Evolutionary conservation across 805 yeast species (phyloP), one percentile per base, ranked within the genome.

Genomic region (Kluyveromyces siamensis): DNA sequence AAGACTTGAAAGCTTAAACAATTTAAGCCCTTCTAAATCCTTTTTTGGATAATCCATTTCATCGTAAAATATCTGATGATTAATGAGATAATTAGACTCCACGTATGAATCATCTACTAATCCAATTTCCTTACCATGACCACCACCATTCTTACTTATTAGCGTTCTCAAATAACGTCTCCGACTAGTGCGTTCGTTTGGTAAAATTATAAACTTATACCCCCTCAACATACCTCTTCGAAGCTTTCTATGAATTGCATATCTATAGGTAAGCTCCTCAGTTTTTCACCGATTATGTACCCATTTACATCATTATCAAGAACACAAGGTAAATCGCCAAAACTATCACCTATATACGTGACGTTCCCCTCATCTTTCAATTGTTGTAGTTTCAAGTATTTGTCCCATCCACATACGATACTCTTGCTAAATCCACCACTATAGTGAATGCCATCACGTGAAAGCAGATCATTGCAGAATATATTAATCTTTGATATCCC

Each of bases 331-430:
- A 63, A 43, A 50, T 65, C 69, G 1, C 66, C 60, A 40, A 60
- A 63, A 46, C 69, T 65, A 43, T 65, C 69, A 11, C 69, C 69
- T 18, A 63, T 48, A 48, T 59, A 65, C 9, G 41, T 43, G 2
- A 21, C n/a, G 4, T 33, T 21, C 17, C 41, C 45, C 13, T 40
- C 37, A 21, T 51, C 27, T 27, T 54, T 7, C 2, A 55, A 44
- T 8, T 42, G 36, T 27, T 54, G 53, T 30, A 62, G 36, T 2
- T 30, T 38, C 5, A 17, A 41, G 10, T 58, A 48, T 50, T 64
- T 64, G 48, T 64, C 67, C 8, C 56, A 52, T 5, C 68, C 67
- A 2, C 64, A 56, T 17, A 64, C 30, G 18, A 60, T 37, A 8
- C 41, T 17, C 37, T 56, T 58, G 10, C 60, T 51, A 46, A 64